Base-by-base conservation (phyloP, 805 yeast genomes). In the Cyberlindnera euphorbiae region DNA sequence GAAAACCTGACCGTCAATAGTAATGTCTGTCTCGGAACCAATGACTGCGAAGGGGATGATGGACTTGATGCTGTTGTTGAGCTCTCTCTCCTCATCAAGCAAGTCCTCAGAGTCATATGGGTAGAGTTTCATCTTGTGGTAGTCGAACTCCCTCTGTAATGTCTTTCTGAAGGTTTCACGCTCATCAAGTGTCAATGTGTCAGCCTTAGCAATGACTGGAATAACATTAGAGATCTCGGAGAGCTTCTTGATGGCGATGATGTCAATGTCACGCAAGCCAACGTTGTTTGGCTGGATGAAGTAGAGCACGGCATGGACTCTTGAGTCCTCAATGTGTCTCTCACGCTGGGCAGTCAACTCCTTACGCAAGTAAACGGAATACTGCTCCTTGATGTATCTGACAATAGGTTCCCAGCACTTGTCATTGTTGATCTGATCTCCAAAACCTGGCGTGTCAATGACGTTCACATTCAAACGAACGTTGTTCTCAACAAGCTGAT, bases 361-460 rank as follows among this genome's bases (percentile, higher is more conserved):
- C 61, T 83, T 85, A 66, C 97, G 82, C 57, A 89, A 71, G 61
- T 84, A 89, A 53, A 80, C 80, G 28, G 94, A 82, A 61, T 89
- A 95, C 64, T 89, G 97, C 63, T 89, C 97, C 65, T 89, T 89
- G 59, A 89, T 86, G 64, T 88, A 89, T 63, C 86, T 87, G 47
- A 89, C 81, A 45, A 89, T 79, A 35, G 96, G 96, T 52, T 89
- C 97, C 96, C 97, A 90, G 63, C 95, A 88, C 63, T 82, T 84
- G 53, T 85, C 94, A 63, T 89, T 89, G 66, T 88, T 85, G 49
- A 93, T 83, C 64, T 85, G 96, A 69, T 93, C 98, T 26, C 96
- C 97, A 68, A 87, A 93, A 12, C 97, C 97, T 15, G 97, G 97
- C 4, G 98, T 93, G 59, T 93, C 98, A 56, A 93, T 85, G 38